phyloP scores from a whole-genome alignment of 208 protist genomes.

The Leptomonas seymouri region DNA sequence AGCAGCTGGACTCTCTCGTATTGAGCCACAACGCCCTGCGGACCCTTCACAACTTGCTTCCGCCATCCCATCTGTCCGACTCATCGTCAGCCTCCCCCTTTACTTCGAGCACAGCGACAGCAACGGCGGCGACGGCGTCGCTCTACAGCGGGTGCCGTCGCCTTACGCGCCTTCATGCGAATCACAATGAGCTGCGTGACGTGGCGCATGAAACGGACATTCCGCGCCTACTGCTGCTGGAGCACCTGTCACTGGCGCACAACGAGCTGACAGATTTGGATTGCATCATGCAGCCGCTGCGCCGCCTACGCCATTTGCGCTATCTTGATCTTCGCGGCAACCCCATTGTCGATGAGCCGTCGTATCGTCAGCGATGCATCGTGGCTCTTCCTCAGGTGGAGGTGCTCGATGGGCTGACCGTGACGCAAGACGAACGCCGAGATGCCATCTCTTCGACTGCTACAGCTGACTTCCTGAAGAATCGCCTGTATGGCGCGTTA shows the following conservation, averaged over 20 bases:
- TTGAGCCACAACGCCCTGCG: slow-evolving; percentile 64
- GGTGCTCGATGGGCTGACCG: slow-evolving; percentile 60
- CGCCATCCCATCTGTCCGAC: not conserved
- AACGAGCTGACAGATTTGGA: slow-evolving; percentile 65
- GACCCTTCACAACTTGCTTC: slow-evolving; percentile 52
- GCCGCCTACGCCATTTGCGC: slow-evolving; percentile 48
- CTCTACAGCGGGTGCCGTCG: slow-evolving; percentile 54
- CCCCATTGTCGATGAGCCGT: slow-evolving; percentile 59
- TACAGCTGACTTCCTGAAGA: not conserved
- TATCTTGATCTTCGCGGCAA: slow-evolving; percentile 75
- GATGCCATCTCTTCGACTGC: slow-evolving; percentile 11
- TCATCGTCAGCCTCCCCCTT: not conserved
- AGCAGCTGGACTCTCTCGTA: slow-evolving; percentile 65
- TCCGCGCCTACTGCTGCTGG: slow-evolving; percentile 47
- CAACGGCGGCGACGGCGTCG: not conserved
- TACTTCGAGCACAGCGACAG: not conserved
- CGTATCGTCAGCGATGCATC: slow-evolving; percentile 71
- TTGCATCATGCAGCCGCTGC: slow-evolving; percentile 38
- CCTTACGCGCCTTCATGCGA: slow-evolving; percentile 48
- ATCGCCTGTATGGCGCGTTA: not conserved
- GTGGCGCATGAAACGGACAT: slow-evolving; percentile 53
- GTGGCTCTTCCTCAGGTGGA: slow-evolving; percentile 61
- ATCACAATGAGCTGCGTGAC: slow-evolving; percentile 44
- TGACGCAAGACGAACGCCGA: slow-evolving; percentile 61
- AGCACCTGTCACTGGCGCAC: slow-evolving; percentile 62